A percentile compares a stretch with the other conserved stretches of the same genome.
Evolutionary conservation across 495 filamentous ascomycete genomes (phyloP).

Genomic region (Hypoxylon rickii): DNA sequence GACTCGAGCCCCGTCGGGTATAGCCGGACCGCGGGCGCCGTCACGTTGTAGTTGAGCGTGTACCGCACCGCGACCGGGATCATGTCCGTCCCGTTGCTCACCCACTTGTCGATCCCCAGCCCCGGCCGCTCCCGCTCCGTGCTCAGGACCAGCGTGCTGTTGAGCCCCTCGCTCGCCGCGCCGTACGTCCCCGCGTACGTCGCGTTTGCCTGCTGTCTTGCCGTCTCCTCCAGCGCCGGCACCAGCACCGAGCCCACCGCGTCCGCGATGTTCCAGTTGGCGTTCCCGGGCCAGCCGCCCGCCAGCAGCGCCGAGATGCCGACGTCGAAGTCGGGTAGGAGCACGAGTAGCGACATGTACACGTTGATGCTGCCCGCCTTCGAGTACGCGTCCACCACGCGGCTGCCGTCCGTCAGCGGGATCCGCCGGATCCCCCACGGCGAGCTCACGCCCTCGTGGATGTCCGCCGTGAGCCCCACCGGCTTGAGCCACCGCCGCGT

Average conservation of each 20-base stretch:
- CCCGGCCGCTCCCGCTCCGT: constrained; percentile 49
- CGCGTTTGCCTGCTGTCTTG: constrained; percentile 47
- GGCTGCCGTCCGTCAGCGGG: constrained; percentile 44
- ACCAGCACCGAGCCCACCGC: constrained; percentile 47
- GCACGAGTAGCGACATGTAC: constrained; percentile 54
- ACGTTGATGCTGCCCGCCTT: constrained; percentile 58
- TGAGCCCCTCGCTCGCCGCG: not conserved
- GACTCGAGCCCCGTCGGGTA: constrained; percentile 54
- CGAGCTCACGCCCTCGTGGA: constrained; percentile 52
- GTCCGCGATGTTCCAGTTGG: constrained; percentile 54
- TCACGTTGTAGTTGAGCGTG: constrained; percentile 38
- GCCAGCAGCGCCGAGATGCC: constrained; percentile 45
- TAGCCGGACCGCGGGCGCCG: constrained; percentile 48
- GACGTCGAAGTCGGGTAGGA: constrained; percentile 60
- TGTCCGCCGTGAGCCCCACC: constrained; percentile 50
- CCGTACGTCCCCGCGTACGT: constrained; percentile 51
- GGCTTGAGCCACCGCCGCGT: constrained; percentile 66
- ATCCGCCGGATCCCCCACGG: constrained; percentile 63
- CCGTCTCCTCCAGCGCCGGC: constrained; percentile 50
- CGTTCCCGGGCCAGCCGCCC: constrained; percentile 53
- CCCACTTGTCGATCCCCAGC: constrained; percentile 51
- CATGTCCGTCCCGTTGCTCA: constrained; percentile 58
- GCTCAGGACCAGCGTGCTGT: constrained; percentile 42
- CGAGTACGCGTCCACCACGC: constrained; percentile 56
- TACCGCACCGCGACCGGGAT: constrained; percentile 38